Base-by-base conservation (phyloP, 805 yeast genomes). In the Peterozyma toletana region DNA sequence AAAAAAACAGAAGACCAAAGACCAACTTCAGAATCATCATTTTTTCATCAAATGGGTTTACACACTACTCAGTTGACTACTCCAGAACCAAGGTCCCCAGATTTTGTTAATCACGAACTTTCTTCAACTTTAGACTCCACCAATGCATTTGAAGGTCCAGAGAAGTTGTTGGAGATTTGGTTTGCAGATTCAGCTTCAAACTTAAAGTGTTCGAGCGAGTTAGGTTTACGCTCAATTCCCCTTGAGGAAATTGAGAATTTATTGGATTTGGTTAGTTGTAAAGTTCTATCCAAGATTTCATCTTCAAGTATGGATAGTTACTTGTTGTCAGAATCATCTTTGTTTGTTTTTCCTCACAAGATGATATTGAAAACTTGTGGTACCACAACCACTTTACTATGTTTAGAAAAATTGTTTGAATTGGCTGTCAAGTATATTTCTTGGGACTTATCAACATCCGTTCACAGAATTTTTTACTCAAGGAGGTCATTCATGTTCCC, bases 111-210 rank as follows among this genome's bases (percentile, higher is more conserved):
- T 63, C 91, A 84, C 61, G 86, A 83, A 48, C 69, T 86, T 40
- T 83, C 95, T 9, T 81, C 80, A 38, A 74, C 77, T 48, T 69
- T 90, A 50, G 97, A 90, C 66, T 89, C 96, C 15, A 73, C 95
- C 11, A 84, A 80, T 57, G 96, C 97, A 2, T 91, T 91, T 59
- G 98, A 91, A 68, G 98, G 99, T 6, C 98, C 99, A 30, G 98
- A 91, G 63, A 93, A 91, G 63, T 70, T 91, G 45, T 70, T 93
- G 36, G 96, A 91, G 60, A 70, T 91, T 46, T 90, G 96, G 96
- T 81, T 89, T 59, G 80, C 81, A 53, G 75, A 82, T 11, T 62
- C 70, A 34, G 68, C 67, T 35, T 47, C 57, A 21, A 51, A 61
- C n/a, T 53, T 71, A 15, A 75, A 76, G 1, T 30, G 53, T 27